These are phyloP conservation scores for Calonectria naviculata DNA, from an alignment of 2,329 filamentous ascomycete genomes.

Conservation along the genomic window DNA sequence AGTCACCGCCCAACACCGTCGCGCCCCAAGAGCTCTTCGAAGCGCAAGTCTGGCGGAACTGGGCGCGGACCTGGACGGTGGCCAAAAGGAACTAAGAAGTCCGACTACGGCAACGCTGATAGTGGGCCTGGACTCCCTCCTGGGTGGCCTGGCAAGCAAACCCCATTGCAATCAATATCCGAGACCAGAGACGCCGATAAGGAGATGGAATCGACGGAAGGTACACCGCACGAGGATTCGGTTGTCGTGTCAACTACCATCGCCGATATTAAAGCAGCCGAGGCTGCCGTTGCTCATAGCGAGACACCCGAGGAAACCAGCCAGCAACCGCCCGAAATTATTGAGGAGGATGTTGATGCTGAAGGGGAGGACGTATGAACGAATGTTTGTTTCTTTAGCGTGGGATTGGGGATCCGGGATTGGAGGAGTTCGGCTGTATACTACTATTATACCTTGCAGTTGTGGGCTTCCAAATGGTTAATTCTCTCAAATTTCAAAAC, in stretches of 20 bases:
- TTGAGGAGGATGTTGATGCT: slow-evolving; percentile 45
- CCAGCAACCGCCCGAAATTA: slow-evolving; percentile 19
- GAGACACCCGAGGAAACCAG: slow-evolving; percentile 27
- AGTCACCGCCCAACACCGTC: slow-evolving; percentile 46
- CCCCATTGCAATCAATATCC: slow-evolving; percentile 24
- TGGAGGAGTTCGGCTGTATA: slow-evolving; percentile 22
- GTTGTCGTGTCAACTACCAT: slow-evolving; percentile 43
- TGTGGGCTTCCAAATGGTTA: slow-evolving; percentile 7
- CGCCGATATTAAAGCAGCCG: slow-evolving; percentile 33
- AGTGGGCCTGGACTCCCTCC: slow-evolving; percentile 74
- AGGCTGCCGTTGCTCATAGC: slow-evolving; percentile 22
- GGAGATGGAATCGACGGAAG: slow-evolving; percentile 28
- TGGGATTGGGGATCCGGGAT: slow-evolving; percentile 5
- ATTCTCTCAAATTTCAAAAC: background rate
- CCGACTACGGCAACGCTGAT: slow-evolving; percentile 74
- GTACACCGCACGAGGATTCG: slow-evolving; percentile 46
- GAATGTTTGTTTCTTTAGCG: slow-evolving; percentile 20
- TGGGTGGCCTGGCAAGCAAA: slow-evolving; percentile 57
- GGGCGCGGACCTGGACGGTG: slow-evolving; percentile 73
- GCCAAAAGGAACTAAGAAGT: slow-evolving; percentile 77
- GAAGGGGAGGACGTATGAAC: slow-evolving; percentile 48
- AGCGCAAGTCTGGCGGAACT: slow-evolving; percentile 70
- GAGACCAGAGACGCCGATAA: slow-evolving; percentile 29
- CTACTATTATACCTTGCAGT: slow-evolving; percentile 14
- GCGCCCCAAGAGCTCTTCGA: slow-evolving; percentile 56